Evolutionary conservation across 441 rosid species (phyloP).

Genomic region (Aquilaria agallochum): DNA sequence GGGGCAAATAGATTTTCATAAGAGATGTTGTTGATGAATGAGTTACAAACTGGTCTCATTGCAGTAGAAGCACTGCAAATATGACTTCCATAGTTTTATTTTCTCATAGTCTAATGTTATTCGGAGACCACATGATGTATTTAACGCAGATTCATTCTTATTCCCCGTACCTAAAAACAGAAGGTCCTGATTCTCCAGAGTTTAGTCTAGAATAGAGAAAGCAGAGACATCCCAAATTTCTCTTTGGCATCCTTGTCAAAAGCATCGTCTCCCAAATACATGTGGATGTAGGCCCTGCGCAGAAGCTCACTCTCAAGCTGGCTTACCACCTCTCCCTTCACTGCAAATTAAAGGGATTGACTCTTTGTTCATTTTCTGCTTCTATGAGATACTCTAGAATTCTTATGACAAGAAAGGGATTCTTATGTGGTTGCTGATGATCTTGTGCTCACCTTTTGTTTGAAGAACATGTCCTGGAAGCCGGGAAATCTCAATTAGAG

Average conservation of each 20-base stretch:
- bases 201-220: constrained; percentile 33
- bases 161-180: constrained; percentile 6
- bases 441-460: constrained; percentile 26
- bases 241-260: constrained; percentile 48
- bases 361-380: no score
- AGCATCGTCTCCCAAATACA: constrained; percentile 48
- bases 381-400: no score
- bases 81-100: no score
- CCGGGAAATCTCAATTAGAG: constrained; percentile 37
- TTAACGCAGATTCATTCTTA: constrained; percentile 8
- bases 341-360: constrained; percentile 17
- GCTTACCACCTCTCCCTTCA: constrained; percentile 38
- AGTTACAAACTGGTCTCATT: no score
- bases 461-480: constrained; percentile 41
- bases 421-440: no score
- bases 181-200: not conserved
- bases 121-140: no score
- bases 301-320: constrained; percentile 47
- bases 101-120: no score
- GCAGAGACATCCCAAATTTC: constrained; percentile 41
- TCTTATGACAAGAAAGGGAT: no score
- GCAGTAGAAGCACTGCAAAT: no score
- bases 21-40: constrained; percentile 1
- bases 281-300: constrained; percentile 41
- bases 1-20: constrained; percentile 10